Conservation (phyloP, 208 protist species). For the Perkinsela sp. region DNA sequence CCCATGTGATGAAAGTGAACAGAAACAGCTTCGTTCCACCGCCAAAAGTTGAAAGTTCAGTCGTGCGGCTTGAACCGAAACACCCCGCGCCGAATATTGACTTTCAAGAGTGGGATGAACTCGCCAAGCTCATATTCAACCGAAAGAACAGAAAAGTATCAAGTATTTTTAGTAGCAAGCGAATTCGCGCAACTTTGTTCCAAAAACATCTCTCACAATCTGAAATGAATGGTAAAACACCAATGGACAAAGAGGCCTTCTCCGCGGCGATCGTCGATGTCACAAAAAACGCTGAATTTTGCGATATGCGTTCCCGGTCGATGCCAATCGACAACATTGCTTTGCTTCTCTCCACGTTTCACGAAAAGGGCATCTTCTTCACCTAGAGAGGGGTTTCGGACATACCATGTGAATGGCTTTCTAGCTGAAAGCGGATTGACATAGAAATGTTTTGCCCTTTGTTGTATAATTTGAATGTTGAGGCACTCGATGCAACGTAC, state of each 20-base stretch:
- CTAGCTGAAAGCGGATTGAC: no score
- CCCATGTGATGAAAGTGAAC: constrained; percentile 93
- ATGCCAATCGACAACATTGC: constrained; percentile 2
- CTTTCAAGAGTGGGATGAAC: constrained; percentile 97
- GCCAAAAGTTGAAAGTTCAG: constrained; percentile 93
- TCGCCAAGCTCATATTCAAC: constrained; percentile 89
- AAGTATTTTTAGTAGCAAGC: constrained; percentile 78
- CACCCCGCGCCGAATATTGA: constrained; percentile 84
- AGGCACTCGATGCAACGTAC: no score
- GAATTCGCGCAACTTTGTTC: constrained; percentile 20
- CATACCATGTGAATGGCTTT: no score
- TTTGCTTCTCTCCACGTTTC: constrained; percentile 1
- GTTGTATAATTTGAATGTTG: no score
- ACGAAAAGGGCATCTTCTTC: constrained; percentile 4
- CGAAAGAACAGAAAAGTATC: constrained; percentile 96
- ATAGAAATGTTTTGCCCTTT: no score
- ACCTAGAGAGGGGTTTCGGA: no score
- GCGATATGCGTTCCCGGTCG: neutral
- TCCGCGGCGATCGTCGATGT: neutral
- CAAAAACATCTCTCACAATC: constrained; percentile 47
- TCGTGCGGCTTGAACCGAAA: constrained; percentile 91
- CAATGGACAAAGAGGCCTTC: constrained; percentile 1
- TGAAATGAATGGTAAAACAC: constrained; percentile 25
- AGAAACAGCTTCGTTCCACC: constrained; percentile 97
- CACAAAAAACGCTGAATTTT: neutral